These are phyloP conservation scores for Panaeolus cyanescens DNA, from an alignment of 768 basidiomycete species.

Conservation along the genomic window DNA sequence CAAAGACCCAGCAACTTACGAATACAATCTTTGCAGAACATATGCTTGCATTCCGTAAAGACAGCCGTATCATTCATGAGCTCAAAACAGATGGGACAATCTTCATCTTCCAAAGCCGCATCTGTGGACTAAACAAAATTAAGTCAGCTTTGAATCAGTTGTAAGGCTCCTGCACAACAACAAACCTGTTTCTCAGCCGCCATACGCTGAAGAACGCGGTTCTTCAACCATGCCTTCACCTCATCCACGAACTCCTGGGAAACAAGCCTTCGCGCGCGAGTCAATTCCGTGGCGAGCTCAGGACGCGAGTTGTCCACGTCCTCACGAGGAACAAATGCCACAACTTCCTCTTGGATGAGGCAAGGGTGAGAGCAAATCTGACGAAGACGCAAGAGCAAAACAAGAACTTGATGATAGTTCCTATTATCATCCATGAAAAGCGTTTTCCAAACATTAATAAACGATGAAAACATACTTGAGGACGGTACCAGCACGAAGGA, in stretches of 20 bases:
- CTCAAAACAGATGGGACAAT: slow-evolving; percentile 73
- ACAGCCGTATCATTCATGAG: slow-evolving; percentile 46
- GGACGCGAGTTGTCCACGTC: slow-evolving; percentile 33
- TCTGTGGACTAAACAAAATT: slow-evolving; percentile 39
- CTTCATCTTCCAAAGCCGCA: slow-evolving; percentile 51
- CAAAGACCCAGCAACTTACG: slow-evolving; percentile 33
- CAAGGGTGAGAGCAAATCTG: slow-evolving; percentile 72
- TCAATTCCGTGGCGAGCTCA: slow-evolving; percentile 41
- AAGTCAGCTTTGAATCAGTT: neutral
- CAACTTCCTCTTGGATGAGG: slow-evolving; percentile 59
- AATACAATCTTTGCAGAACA: slow-evolving; percentile 65
- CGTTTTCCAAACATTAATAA: neutral
- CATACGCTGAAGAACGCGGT: slow-evolving; percentile 42
- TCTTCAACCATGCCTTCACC: slow-evolving; percentile 49
- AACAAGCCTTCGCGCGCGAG: slow-evolving; percentile 46
- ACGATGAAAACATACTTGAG: slow-evolving; percentile 48
- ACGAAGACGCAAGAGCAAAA: slow-evolving; percentile 54
- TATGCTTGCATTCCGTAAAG: slow-evolving; percentile 60
- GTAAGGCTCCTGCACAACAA: slow-evolving; percentile 1
- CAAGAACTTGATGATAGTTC: slow-evolving; percentile 59
- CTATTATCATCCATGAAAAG: slow-evolving; percentile 20
- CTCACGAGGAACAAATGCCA: slow-evolving; percentile 43
- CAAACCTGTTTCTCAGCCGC: slow-evolving; percentile 55
- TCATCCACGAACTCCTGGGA: slow-evolving; percentile 49
- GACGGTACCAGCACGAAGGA: slow-evolving; percentile 62